A percentile compares a stretch with the other conserved stretches of the same genome.
phyloP scores from a whole-genome alignment of 129 eudicot genomes.

The Flaveria ramosissima region DNA sequence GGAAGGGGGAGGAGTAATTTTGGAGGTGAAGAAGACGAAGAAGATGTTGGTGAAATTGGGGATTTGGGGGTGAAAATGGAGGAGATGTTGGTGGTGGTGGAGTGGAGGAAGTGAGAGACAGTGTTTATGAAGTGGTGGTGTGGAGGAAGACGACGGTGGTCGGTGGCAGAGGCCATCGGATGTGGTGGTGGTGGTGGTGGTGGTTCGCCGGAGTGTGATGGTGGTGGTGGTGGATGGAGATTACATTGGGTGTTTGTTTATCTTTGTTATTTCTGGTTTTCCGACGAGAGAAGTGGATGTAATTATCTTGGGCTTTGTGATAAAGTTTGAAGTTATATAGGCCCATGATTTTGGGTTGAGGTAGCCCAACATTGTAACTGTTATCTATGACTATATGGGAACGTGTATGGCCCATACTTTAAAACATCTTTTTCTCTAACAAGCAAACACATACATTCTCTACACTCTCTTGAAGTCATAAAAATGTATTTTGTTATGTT shows the following conservation, averaged over 20 bases:
- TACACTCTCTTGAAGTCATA: too few species aligned
- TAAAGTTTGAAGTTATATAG: not conserved
- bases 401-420: too few species aligned
- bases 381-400: too few species aligned
- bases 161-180: constrained; percentile 49
- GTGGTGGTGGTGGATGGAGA: constrained; percentile 9
- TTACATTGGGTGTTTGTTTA: constrained; percentile 12
- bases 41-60: constrained; percentile 6
- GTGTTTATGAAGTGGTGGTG: constrained; percentile 35
- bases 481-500: too few species aligned
- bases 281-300: not conserved
- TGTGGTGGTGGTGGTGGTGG: constrained; percentile 4
- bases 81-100: constrained; percentile 47
- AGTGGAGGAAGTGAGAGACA: constrained; percentile 44
- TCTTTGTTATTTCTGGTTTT: not conserved
- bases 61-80: constrained; percentile 48
- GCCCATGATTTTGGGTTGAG: not conserved
- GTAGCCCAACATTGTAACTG: too few species aligned
- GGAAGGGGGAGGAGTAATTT: constrained; percentile 40
- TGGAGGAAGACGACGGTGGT: constrained; percentile 31
- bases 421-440: too few species aligned
- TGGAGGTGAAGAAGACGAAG: constrained; percentile 20
- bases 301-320: not conserved
- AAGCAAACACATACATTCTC: too few species aligned
- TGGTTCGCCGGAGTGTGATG: not conserved